Conservation (phyloP, 164 flowering plant genomes). For the Vitis cinerea region DNA sequence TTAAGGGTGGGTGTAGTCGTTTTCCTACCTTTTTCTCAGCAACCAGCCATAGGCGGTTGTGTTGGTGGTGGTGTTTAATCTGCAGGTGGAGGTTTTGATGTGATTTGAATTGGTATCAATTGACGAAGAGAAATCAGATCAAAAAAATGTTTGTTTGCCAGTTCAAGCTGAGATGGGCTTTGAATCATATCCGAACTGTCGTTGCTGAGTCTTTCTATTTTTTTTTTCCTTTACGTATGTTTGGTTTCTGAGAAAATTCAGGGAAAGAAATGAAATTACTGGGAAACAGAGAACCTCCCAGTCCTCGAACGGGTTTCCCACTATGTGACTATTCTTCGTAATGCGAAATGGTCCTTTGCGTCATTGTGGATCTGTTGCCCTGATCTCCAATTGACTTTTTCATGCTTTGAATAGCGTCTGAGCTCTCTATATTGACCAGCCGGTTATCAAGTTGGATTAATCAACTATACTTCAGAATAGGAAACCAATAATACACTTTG, state of each 20-base stretch:
- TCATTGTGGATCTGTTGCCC: not conserved
- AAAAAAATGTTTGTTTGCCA: too few relatives aligned
- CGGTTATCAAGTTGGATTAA: not conserved
- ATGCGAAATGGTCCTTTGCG: not conserved
- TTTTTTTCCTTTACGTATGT: too few relatives aligned
- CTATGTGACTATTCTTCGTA: too few relatives aligned
- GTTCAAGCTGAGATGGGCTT: too few relatives aligned
- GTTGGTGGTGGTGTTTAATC: not conserved
- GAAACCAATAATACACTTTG: too few relatives aligned
- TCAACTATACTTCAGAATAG: too few relatives aligned
- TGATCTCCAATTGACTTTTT: slow-evolving; percentile 2
- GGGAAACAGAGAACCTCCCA: too few relatives aligned
- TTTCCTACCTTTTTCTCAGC: not conserved
- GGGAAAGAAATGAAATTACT: too few relatives aligned
- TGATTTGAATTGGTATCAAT: not conserved
- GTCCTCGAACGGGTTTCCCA: too few relatives aligned
- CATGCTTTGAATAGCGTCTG: not conserved
- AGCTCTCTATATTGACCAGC: slow-evolving; percentile 1
- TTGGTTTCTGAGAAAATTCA: too few relatives aligned
- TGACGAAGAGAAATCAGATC: not conserved
- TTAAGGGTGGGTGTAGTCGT: not conserved
- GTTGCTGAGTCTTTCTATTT: too few relatives aligned
- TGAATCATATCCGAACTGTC: too few relatives aligned
- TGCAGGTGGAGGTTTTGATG: not conserved
- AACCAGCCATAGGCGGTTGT: slow-evolving; percentile 5